Evolutionary conservation across 441 rosid genomes (phyloP), one percentile per base, ranked within the genome.

Genomic region (Oxalis stricta): DNA sequence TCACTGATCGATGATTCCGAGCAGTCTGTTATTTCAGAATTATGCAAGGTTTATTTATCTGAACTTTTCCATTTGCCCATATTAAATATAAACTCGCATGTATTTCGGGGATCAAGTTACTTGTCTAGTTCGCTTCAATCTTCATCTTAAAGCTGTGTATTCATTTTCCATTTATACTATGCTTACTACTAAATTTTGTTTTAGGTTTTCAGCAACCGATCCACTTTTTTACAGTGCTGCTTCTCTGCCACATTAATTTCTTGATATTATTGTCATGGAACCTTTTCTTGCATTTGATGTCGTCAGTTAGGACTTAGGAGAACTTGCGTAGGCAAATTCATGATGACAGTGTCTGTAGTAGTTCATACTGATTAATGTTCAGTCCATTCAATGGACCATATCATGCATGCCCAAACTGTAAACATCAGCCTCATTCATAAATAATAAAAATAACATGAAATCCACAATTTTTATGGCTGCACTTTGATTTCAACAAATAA

Each of bases 21-120:
- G 38, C 61, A 69, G 38, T 55, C 23, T 46, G 58, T 72, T 54
- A 62, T 76, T 48, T 55, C 79, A 22, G 73, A 79, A 41, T 61
- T 91, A 47, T 75, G 86, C 67, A 63, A 91, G 93, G 98, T 85
- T 29, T 67, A 53, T 39, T 18, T 23, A 21, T 53, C 42, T 55
- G 34, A 50, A 49, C 40, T 18, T 41, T 3, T 37, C 44, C 13
- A 36, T 21, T 10, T 23, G 5, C 10, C 33, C 21, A 10, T n/a
- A 33, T n/a, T 22, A 28, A 29, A 39, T 15, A 30, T 53, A 14
- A 10, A 17, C 38, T 14, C 31, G 13, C 23, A 45, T 38, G 2
- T 13, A 12, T 20, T 19, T 10, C 2, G 8, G 9, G 1, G 0
- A 0, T 20, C n/a, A 5, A 10, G 21, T 23, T 12, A 12, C 19